These are phyloP conservation scores for Amanita pallidorosea DNA, from an alignment of 768 basidiomycete species.

Conservation along the genomic window DNA sequence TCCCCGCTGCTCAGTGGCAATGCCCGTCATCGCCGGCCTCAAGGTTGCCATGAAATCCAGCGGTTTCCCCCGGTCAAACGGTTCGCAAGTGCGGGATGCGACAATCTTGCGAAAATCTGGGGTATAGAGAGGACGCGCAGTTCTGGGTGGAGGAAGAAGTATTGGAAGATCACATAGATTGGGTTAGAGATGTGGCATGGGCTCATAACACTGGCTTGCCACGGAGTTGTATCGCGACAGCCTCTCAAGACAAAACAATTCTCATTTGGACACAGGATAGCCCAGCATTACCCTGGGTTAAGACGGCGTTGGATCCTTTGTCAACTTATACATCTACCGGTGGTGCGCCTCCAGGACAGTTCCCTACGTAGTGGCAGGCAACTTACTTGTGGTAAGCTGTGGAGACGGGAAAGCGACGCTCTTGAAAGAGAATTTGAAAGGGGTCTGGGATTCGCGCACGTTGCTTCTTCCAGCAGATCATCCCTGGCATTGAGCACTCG, in stretches of 20 bases:
- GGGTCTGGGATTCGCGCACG: constrained; percentile 97
- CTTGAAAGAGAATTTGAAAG: constrained; percentile 96
- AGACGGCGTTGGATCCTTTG: constrained; percentile 70
- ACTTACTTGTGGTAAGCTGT: constrained; percentile 91
- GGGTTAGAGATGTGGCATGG: constrained; percentile 99
- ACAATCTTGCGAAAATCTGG: constrained; percentile 94
- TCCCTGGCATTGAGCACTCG: no score
- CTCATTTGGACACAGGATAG: constrained; percentile 87
- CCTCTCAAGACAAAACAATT: constrained; percentile 88
- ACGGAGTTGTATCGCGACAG: constrained; percentile 90
- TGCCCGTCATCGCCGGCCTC: no score
- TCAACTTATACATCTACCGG: constrained; percentile 34
- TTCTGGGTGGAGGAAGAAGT: constrained; percentile 88
- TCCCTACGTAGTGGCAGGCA: constrained; percentile 94
- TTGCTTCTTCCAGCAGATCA: no score
- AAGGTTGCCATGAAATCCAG: no score
- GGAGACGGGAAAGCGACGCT: constrained; percentile 96
- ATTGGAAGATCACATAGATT: constrained; percentile 89
- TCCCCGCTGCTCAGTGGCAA: no score
- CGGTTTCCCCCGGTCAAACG: constrained; percentile 86
- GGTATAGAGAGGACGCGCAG: constrained; percentile 76
- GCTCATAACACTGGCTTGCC: constrained; percentile 95
- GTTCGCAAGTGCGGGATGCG: constrained; percentile 93
- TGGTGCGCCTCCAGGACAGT: constrained; percentile 52
- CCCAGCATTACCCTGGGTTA: constrained; percentile 65